Percentiles rank a stretch among this genome's conserved stretches.
Evolutionary conservation across 2,329 filamentous ascomycete species (phyloP).

Genomic region (Talaromyces pinophilus): DNA sequence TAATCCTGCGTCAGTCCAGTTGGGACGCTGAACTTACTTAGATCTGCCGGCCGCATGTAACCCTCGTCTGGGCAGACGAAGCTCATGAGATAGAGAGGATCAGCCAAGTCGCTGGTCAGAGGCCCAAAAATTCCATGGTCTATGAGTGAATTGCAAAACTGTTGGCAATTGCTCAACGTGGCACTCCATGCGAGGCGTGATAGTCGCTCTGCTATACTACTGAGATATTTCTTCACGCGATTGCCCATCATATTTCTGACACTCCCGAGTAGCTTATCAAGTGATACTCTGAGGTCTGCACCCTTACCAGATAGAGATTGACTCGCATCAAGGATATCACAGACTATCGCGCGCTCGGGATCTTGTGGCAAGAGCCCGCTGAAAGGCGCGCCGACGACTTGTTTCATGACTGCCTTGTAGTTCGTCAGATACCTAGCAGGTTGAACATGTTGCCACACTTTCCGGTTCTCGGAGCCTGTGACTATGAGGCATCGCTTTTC

Average conservation of each 20-base stretch:
- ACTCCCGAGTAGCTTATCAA: not conserved
- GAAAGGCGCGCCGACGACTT: constrained; percentile 44
- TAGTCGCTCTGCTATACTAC: constrained; percentile 34
- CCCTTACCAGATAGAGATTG: constrained; percentile 1
- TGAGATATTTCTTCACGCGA: constrained; percentile 35
- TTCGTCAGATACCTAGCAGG: constrained; percentile 22
- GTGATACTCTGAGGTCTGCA: not conserved
- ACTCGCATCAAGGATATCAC: constrained; percentile 30
- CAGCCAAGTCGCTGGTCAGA: constrained; percentile 27
- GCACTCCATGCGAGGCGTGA: constrained; percentile 36
- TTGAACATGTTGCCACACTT: constrained; percentile 23
- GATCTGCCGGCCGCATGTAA: constrained; percentile 28
- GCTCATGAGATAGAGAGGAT: constrained; percentile 43
- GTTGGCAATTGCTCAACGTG: constrained; percentile 42
- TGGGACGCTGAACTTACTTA: constrained; percentile 41
- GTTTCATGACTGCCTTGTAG: constrained; percentile 46
- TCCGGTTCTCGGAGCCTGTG: constrained; percentile 7
- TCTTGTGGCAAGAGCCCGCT: constrained; percentile 30
- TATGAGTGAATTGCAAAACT: constrained; percentile 42
- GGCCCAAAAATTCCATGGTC: constrained; percentile 36
- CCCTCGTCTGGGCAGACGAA: constrained; percentile 40
- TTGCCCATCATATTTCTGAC: constrained; percentile 28
- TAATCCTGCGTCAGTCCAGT: constrained; percentile 50
- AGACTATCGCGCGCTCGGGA: constrained; percentile 26
- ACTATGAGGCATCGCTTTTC: constrained; percentile 3